These are phyloP conservation scores for Eucalyptus shirleyi DNA, from an alignment of 345 rosid genomes.

Conservation along the genomic window DNA sequence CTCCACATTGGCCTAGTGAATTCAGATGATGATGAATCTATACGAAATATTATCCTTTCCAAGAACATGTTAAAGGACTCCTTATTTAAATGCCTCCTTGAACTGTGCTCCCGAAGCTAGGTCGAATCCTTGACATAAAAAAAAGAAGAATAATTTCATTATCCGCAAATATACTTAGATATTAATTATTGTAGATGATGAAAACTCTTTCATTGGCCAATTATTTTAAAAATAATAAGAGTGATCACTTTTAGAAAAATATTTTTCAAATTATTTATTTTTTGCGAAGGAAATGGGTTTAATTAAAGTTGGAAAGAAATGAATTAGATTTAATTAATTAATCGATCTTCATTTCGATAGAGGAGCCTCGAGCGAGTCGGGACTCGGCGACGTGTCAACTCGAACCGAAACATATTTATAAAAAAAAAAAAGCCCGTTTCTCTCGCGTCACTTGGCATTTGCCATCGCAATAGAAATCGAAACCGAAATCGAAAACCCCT, in stretches of 20 bases:
- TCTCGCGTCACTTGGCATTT: neutral
- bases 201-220: no score
- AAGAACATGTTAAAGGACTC: neutral
- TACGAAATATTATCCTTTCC: neutral
- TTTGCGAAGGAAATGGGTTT: no score
- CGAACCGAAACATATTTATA: neutral
- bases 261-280: no score
- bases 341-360: neutral
- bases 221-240: no score
- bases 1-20: neutral
- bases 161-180: fast-evolving
- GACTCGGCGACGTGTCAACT: neutral
- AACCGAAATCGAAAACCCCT: neutral
- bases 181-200: no score
- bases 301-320: neutral
- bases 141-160: no score
- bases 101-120: no score
- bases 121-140: no score
- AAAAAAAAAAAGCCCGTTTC: neutral
- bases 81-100: neutral
- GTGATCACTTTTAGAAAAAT: no score
- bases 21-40: neutral
- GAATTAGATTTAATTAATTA: neutral
- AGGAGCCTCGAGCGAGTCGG: neutral
- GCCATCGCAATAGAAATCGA: neutral